Evolutionary conservation across 495 filamentous ascomycete genomes (phyloP).

Genomic region (Lophiostoma macrostomum): DNA sequence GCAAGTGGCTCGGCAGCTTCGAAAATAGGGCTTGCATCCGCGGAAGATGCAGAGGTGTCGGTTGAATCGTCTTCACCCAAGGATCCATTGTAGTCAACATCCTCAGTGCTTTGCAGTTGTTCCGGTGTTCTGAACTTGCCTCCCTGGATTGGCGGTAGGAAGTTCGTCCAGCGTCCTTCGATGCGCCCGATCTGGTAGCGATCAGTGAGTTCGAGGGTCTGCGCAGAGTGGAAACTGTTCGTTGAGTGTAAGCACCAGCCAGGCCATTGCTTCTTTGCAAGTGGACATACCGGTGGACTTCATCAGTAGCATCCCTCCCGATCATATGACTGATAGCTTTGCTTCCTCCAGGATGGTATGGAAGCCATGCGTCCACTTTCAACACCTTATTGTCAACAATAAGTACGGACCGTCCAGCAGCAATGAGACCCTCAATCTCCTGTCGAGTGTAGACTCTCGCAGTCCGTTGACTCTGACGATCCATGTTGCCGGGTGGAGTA

Average conservation of each 20-base stretch:
- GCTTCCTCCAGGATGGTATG: slow-evolving; percentile 88
- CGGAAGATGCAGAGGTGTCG: slow-evolving; percentile 46
- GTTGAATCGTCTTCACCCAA: slow-evolving; percentile 45
- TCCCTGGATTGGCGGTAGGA: slow-evolving; percentile 88
- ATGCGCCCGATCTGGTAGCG: slow-evolving; percentile 81
- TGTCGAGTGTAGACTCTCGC: slow-evolving; percentile 50
- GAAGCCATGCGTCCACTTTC: slow-evolving; percentile 82
- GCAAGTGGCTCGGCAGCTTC: slow-evolving; percentile 32
- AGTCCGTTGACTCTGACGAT: slow-evolving; percentile 9
- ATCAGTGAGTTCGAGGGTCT: slow-evolving; percentile 73
- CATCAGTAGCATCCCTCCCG: slow-evolving; percentile 93
- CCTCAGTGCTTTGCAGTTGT: slow-evolving; percentile 27
- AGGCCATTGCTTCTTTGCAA: not conserved
- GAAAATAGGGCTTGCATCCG: slow-evolving; percentile 43
- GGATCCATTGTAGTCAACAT: slow-evolving; percentile 39
- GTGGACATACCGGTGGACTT: slow-evolving; percentile 77
- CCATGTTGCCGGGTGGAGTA: slow-evolving; percentile 9
- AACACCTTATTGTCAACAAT: slow-evolving; percentile 79
- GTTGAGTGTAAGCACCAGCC: not conserved
- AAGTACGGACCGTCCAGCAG: slow-evolving; percentile 76
- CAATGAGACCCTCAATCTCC: slow-evolving; percentile 82
- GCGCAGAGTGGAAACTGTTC: slow-evolving; percentile 74
- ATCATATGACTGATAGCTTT: slow-evolving; percentile 94
- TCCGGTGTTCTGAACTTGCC: slow-evolving; percentile 69
- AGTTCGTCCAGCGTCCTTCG: slow-evolving; percentile 81